phyloP scores from a whole-genome alignment of 73 alveolate species.

The Diophrys appendiculata region DNA sequence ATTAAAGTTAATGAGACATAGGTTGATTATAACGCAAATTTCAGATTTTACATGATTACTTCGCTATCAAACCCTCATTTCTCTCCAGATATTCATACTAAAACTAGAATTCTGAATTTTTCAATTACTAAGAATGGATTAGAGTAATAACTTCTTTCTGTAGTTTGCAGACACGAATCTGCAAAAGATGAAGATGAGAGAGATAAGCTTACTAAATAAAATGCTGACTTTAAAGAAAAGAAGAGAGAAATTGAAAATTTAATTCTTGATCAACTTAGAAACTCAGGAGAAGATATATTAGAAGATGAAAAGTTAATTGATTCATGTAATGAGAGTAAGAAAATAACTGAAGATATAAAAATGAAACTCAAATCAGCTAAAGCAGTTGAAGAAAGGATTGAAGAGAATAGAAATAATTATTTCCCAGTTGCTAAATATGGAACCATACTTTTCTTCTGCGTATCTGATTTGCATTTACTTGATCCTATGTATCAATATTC shows the following conservation, averaged over 20 bases:
- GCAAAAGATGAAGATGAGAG: slow-evolving; percentile 94
- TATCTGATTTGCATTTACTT: slow-evolving; percentile 69
- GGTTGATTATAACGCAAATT: slow-evolving; percentile 89
- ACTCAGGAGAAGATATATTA: slow-evolving; percentile 86
- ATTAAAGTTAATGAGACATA: slow-evolving; percentile 84
- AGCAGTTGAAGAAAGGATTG: slow-evolving; percentile 83
- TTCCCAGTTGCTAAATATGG: slow-evolving; percentile 87
- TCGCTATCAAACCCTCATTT: slow-evolving; percentile 90
- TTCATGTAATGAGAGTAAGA: slow-evolving; percentile 81
- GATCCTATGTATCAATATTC: slow-evolving; percentile 88
- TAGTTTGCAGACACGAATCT: slow-evolving; percentile 87
- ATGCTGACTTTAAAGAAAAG: slow-evolving; percentile 83
- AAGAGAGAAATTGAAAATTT: slow-evolving; percentile 84
- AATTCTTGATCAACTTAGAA: slow-evolving; percentile 82
- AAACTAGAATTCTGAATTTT: slow-evolving; percentile 91
- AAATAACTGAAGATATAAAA: slow-evolving; percentile 87
- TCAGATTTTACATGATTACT: slow-evolving; percentile 86
- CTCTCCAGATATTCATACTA: slow-evolving; percentile 90
- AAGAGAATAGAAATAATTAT: slow-evolving; percentile 82
- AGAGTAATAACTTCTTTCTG: slow-evolving; percentile 93
- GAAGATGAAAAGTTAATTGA: slow-evolving; percentile 87
- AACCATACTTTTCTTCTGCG: slow-evolving; percentile 86
- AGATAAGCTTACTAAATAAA: slow-evolving; percentile 75
- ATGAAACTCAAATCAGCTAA: slow-evolving; percentile 82
- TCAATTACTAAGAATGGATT: slow-evolving; percentile 96